Evolutionary conservation across 306 rosid genomes (phyloP).

Genomic region (Corylus americana): DNA sequence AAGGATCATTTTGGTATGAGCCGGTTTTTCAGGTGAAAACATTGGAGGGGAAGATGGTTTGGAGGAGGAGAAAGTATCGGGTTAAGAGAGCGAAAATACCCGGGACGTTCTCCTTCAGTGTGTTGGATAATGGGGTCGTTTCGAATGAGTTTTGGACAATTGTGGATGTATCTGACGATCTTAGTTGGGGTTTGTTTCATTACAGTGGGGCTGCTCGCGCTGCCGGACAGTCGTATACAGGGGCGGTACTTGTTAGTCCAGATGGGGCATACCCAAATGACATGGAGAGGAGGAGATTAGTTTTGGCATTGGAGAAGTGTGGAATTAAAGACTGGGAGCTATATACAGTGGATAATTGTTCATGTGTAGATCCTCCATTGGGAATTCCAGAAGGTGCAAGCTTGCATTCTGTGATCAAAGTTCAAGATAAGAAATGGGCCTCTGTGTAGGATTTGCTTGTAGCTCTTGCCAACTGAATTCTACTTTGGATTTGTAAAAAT

Average conservation of each 20-base stretch:
- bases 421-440: slow-evolving; percentile 35
- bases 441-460: slow-evolving; percentile 2
- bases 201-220: slow-evolving; percentile 82
- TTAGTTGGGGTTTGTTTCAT: slow-evolving; percentile 83
- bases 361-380: slow-evolving; percentile 59
- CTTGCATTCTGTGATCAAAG: slow-evolving; percentile 42
- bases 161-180: slow-evolving; percentile 72
- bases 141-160: slow-evolving; percentile 90
- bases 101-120: slow-evolving; percentile 77
- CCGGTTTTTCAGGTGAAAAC: slow-evolving; percentile 83
- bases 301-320: slow-evolving; percentile 62
- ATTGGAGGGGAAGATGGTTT: slow-evolving; percentile 71
- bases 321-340: slow-evolving; percentile 82
- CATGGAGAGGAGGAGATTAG: slow-evolving; percentile 35
- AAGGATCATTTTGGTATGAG: slow-evolving; percentile 89
- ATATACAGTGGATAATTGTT: slow-evolving; percentile 57
- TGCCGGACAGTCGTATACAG: slow-evolving; percentile 84
- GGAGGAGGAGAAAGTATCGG: slow-evolving; percentile 82
- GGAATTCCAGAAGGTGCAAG: slow-evolving; percentile 76
- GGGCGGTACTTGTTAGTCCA: slow-evolving; percentile 83
- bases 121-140: slow-evolving; percentile 82
- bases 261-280: slow-evolving; percentile 68
- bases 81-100: slow-evolving; percentile 68
- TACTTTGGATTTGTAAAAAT: background rate
- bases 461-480: background rate